Base-by-base conservation (phyloP, 2,329 filamentous ascomycete genomes). In the Ophiostoma ulmi region DNA sequence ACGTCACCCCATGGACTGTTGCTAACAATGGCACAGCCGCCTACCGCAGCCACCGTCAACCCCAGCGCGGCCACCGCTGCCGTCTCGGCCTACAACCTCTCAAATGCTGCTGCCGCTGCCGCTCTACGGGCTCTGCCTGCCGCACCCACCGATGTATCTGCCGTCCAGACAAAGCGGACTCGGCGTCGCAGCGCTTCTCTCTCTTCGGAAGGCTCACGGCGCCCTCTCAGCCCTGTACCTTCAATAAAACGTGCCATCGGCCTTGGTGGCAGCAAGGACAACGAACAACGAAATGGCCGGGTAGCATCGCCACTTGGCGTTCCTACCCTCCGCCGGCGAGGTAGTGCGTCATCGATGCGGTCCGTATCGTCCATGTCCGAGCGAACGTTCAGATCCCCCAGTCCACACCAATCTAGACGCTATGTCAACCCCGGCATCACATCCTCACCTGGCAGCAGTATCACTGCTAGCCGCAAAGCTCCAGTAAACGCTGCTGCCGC, bases 141-240 rank as follows among this genome's bases (percentile, higher is more conserved):
- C 69, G 89, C 91, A 2, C 93, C 93, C 31, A 94, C 90, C 69
- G 89, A 89, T 75, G 90, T 97, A 71, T 90, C 88, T 78, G 88
- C 93, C 77, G 88, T 96, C 64, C 91, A 97, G 79, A 97, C 94
- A 6, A 97, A 94, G 82, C 91, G 94, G 77, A 94, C 91, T 77
- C 79, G 88, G 72, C 88, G 92, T 75, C 88, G 93, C 73, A 88
- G 86, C 79, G 85, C 85, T 69, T 97, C 93, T 0, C 80, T 86
- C 61, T 91, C 91, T 1, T 94, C 92, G 5, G 82, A 87, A 67
- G 84, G 75, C 22, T 73, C 70, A 67, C 72, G 73, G 1, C 72
- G 73, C 2, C 70, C 58, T 3, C 69, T 73, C 68, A 74, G 73
- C 8, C 73, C 73, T 1, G 70, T 70, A n/a, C 71, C 72, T 26